A percentile compares a stretch with the other conserved stretches of the same genome.
These are phyloP conservation scores for Cairneyella variabilis DNA, from an alignment of 495 filamentous ascomycete genomes.

Conservation along the genomic window DNA sequence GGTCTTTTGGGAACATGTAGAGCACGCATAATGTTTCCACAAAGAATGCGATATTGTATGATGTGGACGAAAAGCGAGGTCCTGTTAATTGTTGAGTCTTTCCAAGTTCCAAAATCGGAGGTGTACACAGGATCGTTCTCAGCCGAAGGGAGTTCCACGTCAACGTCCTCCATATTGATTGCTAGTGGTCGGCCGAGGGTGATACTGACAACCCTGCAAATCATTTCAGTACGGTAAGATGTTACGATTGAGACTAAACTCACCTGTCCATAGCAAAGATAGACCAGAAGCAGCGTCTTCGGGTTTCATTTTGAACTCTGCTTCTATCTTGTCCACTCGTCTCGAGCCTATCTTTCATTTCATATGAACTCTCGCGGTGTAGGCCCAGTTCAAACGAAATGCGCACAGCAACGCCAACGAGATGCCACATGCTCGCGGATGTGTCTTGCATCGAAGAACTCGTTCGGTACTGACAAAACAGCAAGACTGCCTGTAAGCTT, in stretches of 20 bases:
- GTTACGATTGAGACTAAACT: neutral
- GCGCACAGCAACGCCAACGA: constrained; percentile 27
- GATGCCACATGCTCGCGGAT: constrained; percentile 29
- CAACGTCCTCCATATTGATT: constrained; percentile 23
- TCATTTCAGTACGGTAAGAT: neutral
- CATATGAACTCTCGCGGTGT: constrained; percentile 25
- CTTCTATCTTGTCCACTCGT: neutral
- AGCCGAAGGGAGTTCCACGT: constrained; percentile 23
- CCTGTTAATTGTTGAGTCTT: neutral
- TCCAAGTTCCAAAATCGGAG: neutral
- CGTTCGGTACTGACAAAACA: constrained; percentile 27
- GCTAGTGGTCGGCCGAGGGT: constrained; percentile 28
- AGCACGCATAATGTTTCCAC: constrained; percentile 10
- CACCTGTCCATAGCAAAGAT: constrained; percentile 27
- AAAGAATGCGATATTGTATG: constrained; percentile 15
- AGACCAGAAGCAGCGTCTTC: constrained; percentile 30
- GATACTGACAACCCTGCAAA: constrained; percentile 25
- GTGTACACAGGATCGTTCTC: constrained; percentile 8
- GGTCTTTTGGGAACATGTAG: constrained; percentile 15
- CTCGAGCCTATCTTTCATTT: neutral
- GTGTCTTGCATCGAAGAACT: constrained; percentile 27
- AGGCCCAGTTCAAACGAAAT: constrained; percentile 29
- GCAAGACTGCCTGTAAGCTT: constrained; percentile 27
- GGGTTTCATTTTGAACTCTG: constrained; percentile 14
- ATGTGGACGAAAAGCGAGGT: constrained; percentile 27